phyloP scores from a whole-genome alignment of 495 filamentous ascomycete genomes.

The Hypoxylon perforatum region DNA sequence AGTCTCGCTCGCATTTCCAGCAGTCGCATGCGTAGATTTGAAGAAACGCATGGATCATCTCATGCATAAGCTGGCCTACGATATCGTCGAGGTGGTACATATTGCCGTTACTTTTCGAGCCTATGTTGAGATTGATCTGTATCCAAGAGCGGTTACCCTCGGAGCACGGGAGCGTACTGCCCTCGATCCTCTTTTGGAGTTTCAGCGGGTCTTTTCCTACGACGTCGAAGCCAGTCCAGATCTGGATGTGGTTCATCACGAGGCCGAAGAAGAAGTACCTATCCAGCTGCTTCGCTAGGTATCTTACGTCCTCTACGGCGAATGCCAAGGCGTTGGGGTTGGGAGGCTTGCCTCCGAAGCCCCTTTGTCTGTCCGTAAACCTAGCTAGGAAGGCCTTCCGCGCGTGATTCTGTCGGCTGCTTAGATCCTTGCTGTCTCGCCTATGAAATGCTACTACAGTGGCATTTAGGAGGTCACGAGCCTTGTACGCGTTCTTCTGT shows the following conservation, averaged over 20 bases:
- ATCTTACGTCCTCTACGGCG: constrained; percentile 1
- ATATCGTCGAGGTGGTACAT: constrained; percentile 7
- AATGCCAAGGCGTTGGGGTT: neutral
- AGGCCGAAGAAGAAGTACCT: constrained; percentile 30
- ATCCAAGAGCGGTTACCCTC: neutral
- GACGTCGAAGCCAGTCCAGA: constrained; percentile 14
- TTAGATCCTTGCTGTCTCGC: constrained; percentile 4
- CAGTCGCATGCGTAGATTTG: constrained; percentile 21
- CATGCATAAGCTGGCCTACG: constrained; percentile 23
- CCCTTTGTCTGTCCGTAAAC: neutral
- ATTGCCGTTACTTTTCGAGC: neutral
- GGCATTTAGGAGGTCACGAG: constrained; percentile 28
- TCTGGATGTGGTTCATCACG: neutral
- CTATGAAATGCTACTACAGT: constrained; percentile 18
- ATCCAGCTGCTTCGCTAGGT: constrained; percentile 6
- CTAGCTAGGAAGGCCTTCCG: neutral
- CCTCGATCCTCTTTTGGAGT: constrained; percentile 4
- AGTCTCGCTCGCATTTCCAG: neutral
- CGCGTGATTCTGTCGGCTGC: constrained; percentile 1
- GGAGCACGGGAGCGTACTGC: neutral
- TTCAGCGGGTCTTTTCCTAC: constrained; percentile 6
- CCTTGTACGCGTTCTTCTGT: neutral
- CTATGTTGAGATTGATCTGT: constrained; percentile 17
- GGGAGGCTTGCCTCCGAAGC: neutral
- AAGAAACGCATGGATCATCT: constrained; percentile 34